Conservation (phyloP, 345 rosid species). For the Carallia pectinifolia region DNA sequence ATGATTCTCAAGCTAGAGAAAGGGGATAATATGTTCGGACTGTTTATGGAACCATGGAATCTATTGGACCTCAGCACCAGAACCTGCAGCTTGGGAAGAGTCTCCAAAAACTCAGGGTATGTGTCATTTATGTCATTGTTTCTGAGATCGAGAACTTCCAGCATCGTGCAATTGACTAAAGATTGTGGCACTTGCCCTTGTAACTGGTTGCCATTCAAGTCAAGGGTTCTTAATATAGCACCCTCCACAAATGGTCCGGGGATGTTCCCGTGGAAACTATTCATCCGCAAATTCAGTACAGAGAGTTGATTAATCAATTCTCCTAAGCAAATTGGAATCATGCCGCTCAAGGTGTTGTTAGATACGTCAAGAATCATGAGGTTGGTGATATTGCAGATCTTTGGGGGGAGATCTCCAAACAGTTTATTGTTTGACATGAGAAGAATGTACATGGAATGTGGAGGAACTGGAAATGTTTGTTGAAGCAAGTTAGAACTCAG, state of each 20-base stretch:
- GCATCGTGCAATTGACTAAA: conserved; percentile 11
- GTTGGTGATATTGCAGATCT: neutral
- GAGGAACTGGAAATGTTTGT: neutral
- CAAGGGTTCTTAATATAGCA: neutral
- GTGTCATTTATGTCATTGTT: conserved; percentile 19
- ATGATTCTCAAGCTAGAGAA: conserved; percentile 16
- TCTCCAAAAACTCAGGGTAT: conserved; percentile 26
- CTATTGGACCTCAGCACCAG: conserved; percentile 18
- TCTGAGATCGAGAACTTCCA: conserved; percentile 20
- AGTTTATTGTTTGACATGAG: conserved; percentile 2
- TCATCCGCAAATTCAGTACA: conserved; percentile 19
- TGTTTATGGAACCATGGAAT: conserved; percentile 14
- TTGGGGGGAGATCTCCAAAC: conserved; percentile 12
- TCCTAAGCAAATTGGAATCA: conserved; percentile 24
- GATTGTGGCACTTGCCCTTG: conserved; percentile 28
- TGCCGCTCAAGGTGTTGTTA: conserved; percentile 10
- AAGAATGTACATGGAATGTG: neutral
- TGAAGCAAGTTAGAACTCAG: conserved; percentile 14
- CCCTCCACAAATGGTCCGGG: conserved; percentile 9
- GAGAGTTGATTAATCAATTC: neutral
- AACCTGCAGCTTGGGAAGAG: conserved; percentile 11
- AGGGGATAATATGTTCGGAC: neutral
- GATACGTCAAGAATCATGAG: conserved; percentile 6
- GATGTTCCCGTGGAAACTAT: conserved; percentile 20
- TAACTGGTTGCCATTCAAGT: conserved; percentile 20